A percentile compares a stretch with the other conserved stretches of the same genome.
phyloP scores from a whole-genome alignment of 768 basidiomycete genomes.

The Tricholoma terreum region DNA sequence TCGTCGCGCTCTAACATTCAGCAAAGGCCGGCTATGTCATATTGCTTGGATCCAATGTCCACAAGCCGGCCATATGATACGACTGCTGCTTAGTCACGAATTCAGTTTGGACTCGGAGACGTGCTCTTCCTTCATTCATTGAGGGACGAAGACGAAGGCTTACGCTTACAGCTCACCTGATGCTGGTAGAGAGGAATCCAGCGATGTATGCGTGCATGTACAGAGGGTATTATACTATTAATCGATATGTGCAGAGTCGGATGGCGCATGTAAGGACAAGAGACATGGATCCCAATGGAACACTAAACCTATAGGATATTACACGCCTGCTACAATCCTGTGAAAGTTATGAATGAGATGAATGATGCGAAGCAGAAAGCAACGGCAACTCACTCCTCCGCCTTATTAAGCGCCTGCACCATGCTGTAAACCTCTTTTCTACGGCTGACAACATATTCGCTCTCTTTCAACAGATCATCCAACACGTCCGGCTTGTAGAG shows the following conservation, averaged over 20 bases:
- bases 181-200: slow-evolving; percentile 10
- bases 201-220: slow-evolving; percentile 18
- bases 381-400: slow-evolving; percentile 74
- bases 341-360: background rate
- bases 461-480: slow-evolving; percentile 93
- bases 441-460: slow-evolving; percentile 82
- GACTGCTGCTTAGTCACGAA: too few species aligned
- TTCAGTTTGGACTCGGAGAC: too few species aligned
- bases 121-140: too few species aligned
- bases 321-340: slow-evolving; percentile 67
- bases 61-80: too few species aligned
- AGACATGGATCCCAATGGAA: slow-evolving; percentile 8
- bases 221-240: slow-evolving; percentile 30
- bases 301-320: slow-evolving; percentile 6
- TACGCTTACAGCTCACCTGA: background rate
- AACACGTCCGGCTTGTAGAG: slow-evolving; percentile 96
- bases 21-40: too few species aligned
- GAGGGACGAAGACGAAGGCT: too few species aligned
- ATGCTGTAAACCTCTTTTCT: slow-evolving; percentile 93
- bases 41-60: too few species aligned
- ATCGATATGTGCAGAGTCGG: slow-evolving; percentile 18
- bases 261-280: slow-evolving; percentile 9
- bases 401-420: slow-evolving; percentile 93
- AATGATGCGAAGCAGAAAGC: slow-evolving; percentile 3
- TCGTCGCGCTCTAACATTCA: too few species aligned